Evolutionary conservation across 202 grass and related monocot genomes (phyloP), one percentile per base, ranked within the genome.

Genomic region (Schoenoplectus triqueter): DNA sequence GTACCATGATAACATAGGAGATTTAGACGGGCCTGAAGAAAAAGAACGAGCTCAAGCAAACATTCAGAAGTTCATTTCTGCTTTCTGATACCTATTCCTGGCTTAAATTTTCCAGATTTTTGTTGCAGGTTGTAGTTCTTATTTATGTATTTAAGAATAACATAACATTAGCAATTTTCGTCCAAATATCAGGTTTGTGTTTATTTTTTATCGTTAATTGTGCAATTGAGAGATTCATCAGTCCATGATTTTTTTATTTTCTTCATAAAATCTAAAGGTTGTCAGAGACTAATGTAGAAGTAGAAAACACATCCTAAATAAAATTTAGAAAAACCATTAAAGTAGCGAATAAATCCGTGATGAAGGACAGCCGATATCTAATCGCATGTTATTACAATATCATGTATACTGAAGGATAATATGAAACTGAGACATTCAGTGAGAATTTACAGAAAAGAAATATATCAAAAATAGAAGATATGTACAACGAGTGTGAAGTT

Each of bases 1-100:
- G 22, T 95, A 95, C 72, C 95, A 98, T 66, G 95, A 98, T 82
- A 98, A 98, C 56, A 95, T 98, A 69, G 95, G 95, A 69, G 95
- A 98, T 84, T 62, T 92, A 63, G 92, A 94, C 83, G 95, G 95
- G 10, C 93, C 95, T 17, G 95, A 98, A 91, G 95, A 98, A 62
- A 98, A 94, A 70, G 95, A 98, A 88, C 86, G 90, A 84, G 90
- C 95, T 4, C 95, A 94, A 85, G 87, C 84, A 7, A 85, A 90
- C 56, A 88, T 94, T 7, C 91, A 89, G 66, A 94, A 95, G 66
- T 89, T 98, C 56, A 92, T 98, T 67, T 75, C 73, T 7, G 84
- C 88, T 44, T 85, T 97, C 84, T 93, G 72, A 89, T 80, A 51
- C 55, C 19, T 67, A 14, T 66, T 40, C 52, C 14, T 42, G 55